Evolutionary conservation across 768 basidiomycete species (phyloP).

Genomic region (Lactifluus subvellereus): DNA sequence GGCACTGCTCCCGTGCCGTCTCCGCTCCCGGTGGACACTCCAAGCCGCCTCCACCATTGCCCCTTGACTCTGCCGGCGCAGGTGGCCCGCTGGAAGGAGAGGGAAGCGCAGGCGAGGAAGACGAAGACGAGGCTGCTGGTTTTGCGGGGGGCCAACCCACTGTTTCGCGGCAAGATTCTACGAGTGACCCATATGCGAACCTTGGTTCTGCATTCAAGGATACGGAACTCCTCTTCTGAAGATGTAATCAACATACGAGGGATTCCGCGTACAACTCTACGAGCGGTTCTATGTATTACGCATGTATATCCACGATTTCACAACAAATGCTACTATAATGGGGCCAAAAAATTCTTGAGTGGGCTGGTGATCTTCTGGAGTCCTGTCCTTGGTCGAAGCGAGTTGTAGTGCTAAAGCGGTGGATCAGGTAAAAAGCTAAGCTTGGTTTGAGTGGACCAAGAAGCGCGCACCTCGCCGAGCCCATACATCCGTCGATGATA

Average conservation of each 20-base stretch:
- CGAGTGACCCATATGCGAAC: constrained; percentile 75
- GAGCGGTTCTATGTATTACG: background rate
- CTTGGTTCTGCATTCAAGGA: constrained; percentile 66
- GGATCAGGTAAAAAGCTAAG: background rate
- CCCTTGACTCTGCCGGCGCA: constrained; percentile 27
- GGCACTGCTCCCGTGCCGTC: constrained; percentile 29
- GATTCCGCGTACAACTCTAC: background rate
- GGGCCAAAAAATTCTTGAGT: constrained; percentile 13
- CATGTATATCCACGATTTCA: constrained; percentile 1
- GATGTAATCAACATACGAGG: background rate
- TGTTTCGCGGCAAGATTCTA: constrained; percentile 17
- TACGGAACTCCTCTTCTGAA: constrained; percentile 63
- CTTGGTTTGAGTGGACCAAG: background rate
- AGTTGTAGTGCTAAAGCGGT: constrained; percentile 74
- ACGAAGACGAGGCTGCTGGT: constrained; percentile 32
- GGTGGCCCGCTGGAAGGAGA: constrained; percentile 27
- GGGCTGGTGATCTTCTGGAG: constrained; percentile 20
- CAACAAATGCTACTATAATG: constrained; percentile 1
- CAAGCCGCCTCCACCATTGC: constrained; percentile 28
- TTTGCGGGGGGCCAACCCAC: constrained; percentile 36
- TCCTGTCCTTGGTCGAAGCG: constrained; percentile 53
- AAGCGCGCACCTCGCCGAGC: constrained; percentile 79
- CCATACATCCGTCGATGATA: constrained; percentile 95
- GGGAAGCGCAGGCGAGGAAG: constrained; percentile 23
- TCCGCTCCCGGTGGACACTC: constrained; percentile 26